A percentile compares a stretch with the other conserved stretches of the same genome.
phyloP scores from a whole-genome alignment of 306 rosid genomes.

The Prunus fruticosa region DNA sequence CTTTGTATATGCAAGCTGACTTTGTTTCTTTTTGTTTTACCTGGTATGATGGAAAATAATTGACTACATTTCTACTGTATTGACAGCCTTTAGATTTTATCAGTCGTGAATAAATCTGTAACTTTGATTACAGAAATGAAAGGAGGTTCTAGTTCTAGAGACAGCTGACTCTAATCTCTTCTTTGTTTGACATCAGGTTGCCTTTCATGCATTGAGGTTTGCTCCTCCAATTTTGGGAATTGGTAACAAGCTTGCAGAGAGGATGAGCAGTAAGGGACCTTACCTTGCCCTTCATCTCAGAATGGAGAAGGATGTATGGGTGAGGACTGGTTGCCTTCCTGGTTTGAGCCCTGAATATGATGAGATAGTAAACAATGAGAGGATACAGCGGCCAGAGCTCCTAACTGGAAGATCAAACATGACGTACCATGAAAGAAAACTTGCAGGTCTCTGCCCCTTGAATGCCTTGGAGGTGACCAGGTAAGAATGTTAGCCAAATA shows the following conservation, averaged over 20 bases:
- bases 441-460: slow-evolving; percentile 93
- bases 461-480: slow-evolving; percentile 77
- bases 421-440: slow-evolving; percentile 87
- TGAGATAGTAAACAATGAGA: slow-evolving; percentile 69
- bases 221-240: slow-evolving; percentile 74
- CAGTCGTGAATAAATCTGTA: neutral
- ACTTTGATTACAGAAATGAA: neutral
- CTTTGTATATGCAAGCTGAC: neutral
- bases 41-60: neutral
- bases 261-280: slow-evolving; percentile 88
- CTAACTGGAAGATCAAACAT: slow-evolving; percentile 84
- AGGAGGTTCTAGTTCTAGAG: neutral
- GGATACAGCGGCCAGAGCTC: slow-evolving; percentile 78
- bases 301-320: slow-evolving; percentile 99
- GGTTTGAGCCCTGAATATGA: slow-evolving; percentile 67
- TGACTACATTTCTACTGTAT: too few relatives aligned
- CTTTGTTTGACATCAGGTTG: slow-evolving; percentile 60
- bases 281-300: slow-evolving; percentile 90
- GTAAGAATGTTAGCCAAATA: slow-evolving; percentile 31
- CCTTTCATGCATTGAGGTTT: slow-evolving; percentile 89
- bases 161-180: slow-evolving; percentile 19
- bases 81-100: neutral
- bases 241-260: slow-evolving; percentile 70
- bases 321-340: slow-evolving; percentile 96
- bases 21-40: neutral